Evolutionary conservation across 768 basidiomycete species (phyloP).

Genomic region (Termitomyces sp.): DNA sequence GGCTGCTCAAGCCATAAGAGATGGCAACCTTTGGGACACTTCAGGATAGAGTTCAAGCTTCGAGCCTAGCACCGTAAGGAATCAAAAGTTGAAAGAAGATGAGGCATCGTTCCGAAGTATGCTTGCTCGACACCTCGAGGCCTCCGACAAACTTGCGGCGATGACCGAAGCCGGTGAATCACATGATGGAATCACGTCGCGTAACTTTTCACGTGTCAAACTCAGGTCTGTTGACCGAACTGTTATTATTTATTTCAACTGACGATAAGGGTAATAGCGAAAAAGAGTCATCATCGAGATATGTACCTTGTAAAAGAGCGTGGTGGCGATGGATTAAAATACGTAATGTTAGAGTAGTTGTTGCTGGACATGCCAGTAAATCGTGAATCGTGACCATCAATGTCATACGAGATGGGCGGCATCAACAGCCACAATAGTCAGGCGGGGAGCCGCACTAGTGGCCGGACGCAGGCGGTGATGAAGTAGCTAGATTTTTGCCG

Average conservation of each 20-base stretch:
- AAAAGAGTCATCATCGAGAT: not conserved
- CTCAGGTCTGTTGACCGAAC: not conserved
- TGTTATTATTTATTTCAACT: not conserved
- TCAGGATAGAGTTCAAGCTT: not conserved
- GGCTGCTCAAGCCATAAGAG: not conserved
- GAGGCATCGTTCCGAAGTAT: not conserved
- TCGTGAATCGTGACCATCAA: constrained; percentile 10
- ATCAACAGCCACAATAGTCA: not conserved
- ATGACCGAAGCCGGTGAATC: not conserved
- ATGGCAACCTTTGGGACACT: not conserved
- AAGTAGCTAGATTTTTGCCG: constrained; percentile 8
- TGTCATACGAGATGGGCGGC: constrained; percentile 1
- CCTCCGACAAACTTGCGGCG: not conserved
- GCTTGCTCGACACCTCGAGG: not conserved
- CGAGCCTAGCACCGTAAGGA: not conserved
- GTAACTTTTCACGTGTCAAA: not conserved
- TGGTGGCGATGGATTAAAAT: constrained; percentile 1
- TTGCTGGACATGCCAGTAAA: constrained; percentile 3
- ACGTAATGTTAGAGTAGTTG: constrained; percentile 4
- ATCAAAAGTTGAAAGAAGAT: not conserved
- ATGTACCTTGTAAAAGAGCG: constrained; percentile 8
- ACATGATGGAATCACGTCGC: not conserved
- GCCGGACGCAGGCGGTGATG: not conserved
- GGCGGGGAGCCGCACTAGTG: not conserved
- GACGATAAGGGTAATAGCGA: not conserved